Base-by-base conservation (phyloP, 768 basidiomycete species). In the Amanita subjunquillea region DNA sequence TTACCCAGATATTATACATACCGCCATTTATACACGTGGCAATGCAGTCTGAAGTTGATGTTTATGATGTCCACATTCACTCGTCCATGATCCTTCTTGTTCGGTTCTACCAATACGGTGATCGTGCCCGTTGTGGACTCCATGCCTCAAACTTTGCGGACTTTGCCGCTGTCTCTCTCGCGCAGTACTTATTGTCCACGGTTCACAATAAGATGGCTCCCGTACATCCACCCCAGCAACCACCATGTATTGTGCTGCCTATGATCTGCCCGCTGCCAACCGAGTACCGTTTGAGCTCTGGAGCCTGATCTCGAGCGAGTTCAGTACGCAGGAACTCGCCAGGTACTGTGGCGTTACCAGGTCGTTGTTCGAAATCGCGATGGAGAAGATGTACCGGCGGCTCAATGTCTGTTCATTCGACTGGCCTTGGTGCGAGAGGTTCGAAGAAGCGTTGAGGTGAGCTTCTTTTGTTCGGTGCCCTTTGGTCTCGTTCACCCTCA, bases 341-440 rank as follows among this genome's bases (percentile, higher is more conserved):
- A 43, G 27, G 30, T 51, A 51, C 30, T 51, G 50, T 17, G 50
- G 50, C 41, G 5, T 43, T 27, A 51, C 20, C 32, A 32, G 50
- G 20, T 17, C 50, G 3, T 17, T 51, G 27, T 51, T 51, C 23
- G 50, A 51, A 12, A 51, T 51, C 10, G 23, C 50, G 25, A 51
- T 51, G 50, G 50, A 41, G 29, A 51, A 51, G 20, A 20, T 51
- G 9, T 51, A 51, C 20, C 41, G 32, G 6, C 17, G 30, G 3
- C 7, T 51, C 10, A 51, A 51, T 3, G 41, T 51, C 29, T 43
- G 40, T 30, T 51, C 41, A 4, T 51, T 36, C 29, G 50, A 51
- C 23, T 50, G 48, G 48, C 48, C 48, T 25, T 50, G 48, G 48
- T 50, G 48, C 38, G 48, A 50, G 37, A 38, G 48, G 22, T 40